phyloP scores from a whole-genome alignment of 2,329 filamentous ascomycete genomes.

The Chaetomiaceae sp. region DNA sequence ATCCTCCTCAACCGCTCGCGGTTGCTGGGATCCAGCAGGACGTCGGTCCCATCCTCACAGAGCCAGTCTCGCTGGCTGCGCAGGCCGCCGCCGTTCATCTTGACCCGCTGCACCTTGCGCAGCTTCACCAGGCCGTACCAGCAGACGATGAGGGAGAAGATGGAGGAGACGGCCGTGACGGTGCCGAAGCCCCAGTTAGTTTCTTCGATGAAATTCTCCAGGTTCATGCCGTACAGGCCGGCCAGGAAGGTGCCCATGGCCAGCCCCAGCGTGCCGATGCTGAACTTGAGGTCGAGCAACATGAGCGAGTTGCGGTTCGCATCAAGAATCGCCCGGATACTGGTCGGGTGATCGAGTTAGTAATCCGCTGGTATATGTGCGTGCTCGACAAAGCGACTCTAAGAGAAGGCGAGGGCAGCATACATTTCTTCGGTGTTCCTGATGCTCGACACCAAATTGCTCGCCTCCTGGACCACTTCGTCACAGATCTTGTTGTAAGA shows the following conservation, averaged over 20 bases:
- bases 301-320: slow-evolving; percentile 97
- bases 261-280: slow-evolving; percentile 88
- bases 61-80: slow-evolving; percentile 35
- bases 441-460: slow-evolving; percentile 89
- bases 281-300: slow-evolving; percentile 94
- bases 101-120: slow-evolving; percentile 77
- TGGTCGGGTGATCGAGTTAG: slow-evolving; percentile 30
- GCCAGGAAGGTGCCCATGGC: slow-evolving; percentile 92
- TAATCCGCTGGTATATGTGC: neutral
- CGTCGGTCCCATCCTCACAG: slow-evolving; percentile 44
- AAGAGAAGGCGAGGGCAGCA: slow-evolving; percentile 32
- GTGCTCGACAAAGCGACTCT: too few relatives aligned
- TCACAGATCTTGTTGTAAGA: slow-evolving; percentile 97
- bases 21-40: slow-evolving; percentile 47
- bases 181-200: slow-evolving; percentile 77
- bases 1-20: slow-evolving; percentile 49
- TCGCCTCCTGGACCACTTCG: slow-evolving; percentile 92
- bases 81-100: slow-evolving; percentile 49
- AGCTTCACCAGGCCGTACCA: slow-evolving; percentile 79
- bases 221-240: slow-evolving; percentile 99
- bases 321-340: slow-evolving; percentile 92
- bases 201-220: slow-evolving; percentile 98
- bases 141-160: slow-evolving; percentile 72
- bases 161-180: slow-evolving; percentile 63
- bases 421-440: slow-evolving; percentile 98